A percentile compares a stretch with the other conserved stretches of the same genome.
Evolutionary conservation across 768 basidiomycete genomes (phyloP).

Genomic region (Pulveroboletus sp.): DNA sequence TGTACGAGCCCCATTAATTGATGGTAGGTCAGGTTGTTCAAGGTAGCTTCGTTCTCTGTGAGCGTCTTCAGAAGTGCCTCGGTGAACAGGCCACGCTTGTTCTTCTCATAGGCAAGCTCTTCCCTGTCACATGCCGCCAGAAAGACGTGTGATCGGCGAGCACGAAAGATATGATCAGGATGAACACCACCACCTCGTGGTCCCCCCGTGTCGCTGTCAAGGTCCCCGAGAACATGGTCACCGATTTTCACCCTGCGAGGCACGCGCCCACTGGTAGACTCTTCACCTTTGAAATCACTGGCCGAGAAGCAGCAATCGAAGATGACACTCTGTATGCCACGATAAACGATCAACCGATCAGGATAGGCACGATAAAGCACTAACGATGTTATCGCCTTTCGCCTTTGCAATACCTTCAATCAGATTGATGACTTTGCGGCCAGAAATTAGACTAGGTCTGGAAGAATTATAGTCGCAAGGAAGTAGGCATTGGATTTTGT

Average conservation of each 20-base stretch:
- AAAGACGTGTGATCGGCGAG: slow-evolving; percentile 37
- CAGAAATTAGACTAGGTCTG: too few relatives aligned
- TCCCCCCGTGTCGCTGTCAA: slow-evolving; percentile 28
- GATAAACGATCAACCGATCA: not conserved
- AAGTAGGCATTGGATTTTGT: too few relatives aligned
- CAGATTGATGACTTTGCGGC: too few relatives aligned
- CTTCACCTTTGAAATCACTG: slow-evolving; percentile 24
- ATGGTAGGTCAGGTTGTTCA: slow-evolving; percentile 21
- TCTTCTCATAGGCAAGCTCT: slow-evolving; percentile 29
- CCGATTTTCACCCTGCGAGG: slow-evolving; percentile 6
- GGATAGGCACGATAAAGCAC: not conserved
- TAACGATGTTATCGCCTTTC: too few relatives aligned
- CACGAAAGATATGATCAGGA: slow-evolving; percentile 23
- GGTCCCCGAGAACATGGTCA: not conserved
- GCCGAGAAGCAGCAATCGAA: slow-evolving; percentile 46
- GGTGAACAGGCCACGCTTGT: slow-evolving; percentile 25
- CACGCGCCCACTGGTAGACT: not conserved
- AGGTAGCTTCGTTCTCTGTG: slow-evolving; percentile 28
- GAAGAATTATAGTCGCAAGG: too few relatives aligned
- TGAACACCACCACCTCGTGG: slow-evolving; percentile 11
- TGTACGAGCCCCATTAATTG: slow-evolving; percentile 17
- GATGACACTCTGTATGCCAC: slow-evolving; percentile 36
- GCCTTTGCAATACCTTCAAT: too few relatives aligned
- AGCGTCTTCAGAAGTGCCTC: slow-evolving; percentile 18
- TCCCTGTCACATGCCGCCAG: slow-evolving; percentile 40